Conservation (phyloP, 2,329 filamentous ascomycete species). For the Cladosporium sp. region DNA sequence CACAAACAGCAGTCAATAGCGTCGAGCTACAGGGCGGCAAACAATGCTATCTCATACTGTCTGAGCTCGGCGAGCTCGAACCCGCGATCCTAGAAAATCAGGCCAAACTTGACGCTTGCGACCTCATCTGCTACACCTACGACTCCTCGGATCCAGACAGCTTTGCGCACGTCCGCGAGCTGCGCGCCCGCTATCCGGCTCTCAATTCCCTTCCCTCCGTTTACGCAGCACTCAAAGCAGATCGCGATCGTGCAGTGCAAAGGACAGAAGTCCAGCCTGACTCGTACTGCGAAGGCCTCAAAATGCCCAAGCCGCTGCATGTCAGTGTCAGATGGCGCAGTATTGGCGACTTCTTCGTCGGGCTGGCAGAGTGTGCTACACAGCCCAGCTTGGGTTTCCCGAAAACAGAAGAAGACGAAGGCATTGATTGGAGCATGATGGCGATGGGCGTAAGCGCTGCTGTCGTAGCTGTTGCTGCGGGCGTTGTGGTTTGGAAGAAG, state of each 20-base stretch:
- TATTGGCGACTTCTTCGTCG: slow-evolving; percentile 90
- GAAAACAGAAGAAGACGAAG: slow-evolving; percentile 74
- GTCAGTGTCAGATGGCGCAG: slow-evolving; percentile 93
- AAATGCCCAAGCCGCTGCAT: slow-evolving; percentile 88
- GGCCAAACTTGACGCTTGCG: slow-evolving; percentile 84
- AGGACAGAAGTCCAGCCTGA: slow-evolving; percentile 87
- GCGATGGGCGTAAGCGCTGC: slow-evolving; percentile 11
- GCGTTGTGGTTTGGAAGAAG: slow-evolving; percentile 14
- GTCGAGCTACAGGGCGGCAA: slow-evolving; percentile 94
- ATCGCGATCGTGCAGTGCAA: slow-evolving; percentile 95
- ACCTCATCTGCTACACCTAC: slow-evolving; percentile 91
- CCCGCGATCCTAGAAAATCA: slow-evolving; percentile 90
- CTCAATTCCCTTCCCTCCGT: slow-evolving; percentile 86
- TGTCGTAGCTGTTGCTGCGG: slow-evolving; percentile 10
- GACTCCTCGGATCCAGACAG: slow-evolving; percentile 96
- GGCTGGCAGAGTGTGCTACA: slow-evolving; percentile 83
- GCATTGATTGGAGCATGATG: slow-evolving; percentile 25
- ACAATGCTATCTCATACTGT: slow-evolving; percentile 92
- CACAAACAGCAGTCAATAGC: slow-evolving; percentile 88
- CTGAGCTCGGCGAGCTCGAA: slow-evolving; percentile 93
- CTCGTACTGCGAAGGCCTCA: slow-evolving; percentile 77
- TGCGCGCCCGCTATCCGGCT: slow-evolving; percentile 74
- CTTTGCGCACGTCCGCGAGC: slow-evolving; percentile 82
- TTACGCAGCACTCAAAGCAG: slow-evolving; percentile 90
- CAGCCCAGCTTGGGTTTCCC: slow-evolving; percentile 86